Conservation (phyloP, 2,329 filamentous ascomycete genomes). For the Aspergillus niger region DNA sequence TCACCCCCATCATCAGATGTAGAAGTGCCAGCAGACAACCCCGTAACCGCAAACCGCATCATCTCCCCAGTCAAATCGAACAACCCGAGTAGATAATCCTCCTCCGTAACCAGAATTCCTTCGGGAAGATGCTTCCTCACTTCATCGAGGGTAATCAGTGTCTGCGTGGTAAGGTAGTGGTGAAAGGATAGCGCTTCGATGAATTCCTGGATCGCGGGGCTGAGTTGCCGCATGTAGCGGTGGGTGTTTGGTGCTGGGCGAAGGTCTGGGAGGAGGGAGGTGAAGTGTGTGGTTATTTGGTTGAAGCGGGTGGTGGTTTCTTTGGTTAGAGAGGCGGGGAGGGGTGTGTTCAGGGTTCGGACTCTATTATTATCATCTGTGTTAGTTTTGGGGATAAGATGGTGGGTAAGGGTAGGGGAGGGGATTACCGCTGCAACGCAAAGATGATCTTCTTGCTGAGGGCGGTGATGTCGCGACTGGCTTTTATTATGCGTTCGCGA, state of each 20-base stretch:
- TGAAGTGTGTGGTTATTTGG: slow-evolving; percentile 71
- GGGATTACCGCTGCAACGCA: not conserved
- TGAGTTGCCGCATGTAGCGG: slow-evolving; percentile 78
- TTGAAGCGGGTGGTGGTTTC: slow-evolving; percentile 69
- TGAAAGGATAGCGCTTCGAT: slow-evolving; percentile 88
- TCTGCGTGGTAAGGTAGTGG: slow-evolving; percentile 80
- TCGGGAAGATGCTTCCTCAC: slow-evolving; percentile 50
- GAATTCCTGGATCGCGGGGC: slow-evolving; percentile 83
- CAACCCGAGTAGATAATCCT: slow-evolving; percentile 87
- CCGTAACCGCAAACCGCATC: slow-evolving; percentile 93
- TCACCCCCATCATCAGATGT: slow-evolving; percentile 31
- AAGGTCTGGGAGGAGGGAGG: slow-evolving; percentile 69
- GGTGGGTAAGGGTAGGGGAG: slow-evolving; percentile 33
- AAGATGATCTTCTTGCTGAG: slow-evolving; percentile 93
- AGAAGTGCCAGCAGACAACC: slow-evolving; percentile 69
- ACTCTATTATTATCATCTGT: slow-evolving; percentile 29
- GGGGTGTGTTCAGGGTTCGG: slow-evolving; percentile 42
- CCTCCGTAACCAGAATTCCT: slow-evolving; percentile 67
- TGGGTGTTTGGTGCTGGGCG: slow-evolving; percentile 76
- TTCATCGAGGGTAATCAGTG: slow-evolving; percentile 68
- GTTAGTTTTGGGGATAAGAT: slow-evolving; percentile 20
- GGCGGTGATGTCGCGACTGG: slow-evolving; percentile 87
- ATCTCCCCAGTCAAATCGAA: slow-evolving; percentile 95
- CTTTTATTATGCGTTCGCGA: slow-evolving; percentile 85
- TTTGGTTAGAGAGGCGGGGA: slow-evolving; percentile 69